Evolutionary conservation across 495 filamentous ascomycete genomes (phyloP).

Genomic region (Umbilicaria muhlenbergii): DNA sequence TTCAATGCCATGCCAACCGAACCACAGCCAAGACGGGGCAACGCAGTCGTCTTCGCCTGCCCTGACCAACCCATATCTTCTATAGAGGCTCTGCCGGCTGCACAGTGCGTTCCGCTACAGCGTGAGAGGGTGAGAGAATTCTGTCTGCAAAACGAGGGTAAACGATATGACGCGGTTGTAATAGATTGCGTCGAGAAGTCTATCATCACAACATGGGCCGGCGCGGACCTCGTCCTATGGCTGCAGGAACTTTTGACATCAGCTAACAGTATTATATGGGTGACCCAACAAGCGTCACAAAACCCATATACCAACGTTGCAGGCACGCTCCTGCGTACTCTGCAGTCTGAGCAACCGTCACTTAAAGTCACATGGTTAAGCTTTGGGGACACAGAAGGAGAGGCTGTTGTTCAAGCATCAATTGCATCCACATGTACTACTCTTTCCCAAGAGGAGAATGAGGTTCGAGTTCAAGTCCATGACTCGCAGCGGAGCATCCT

Average conservation of each 20-base stretch:
- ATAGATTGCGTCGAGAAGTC: slow-evolving; percentile 7
- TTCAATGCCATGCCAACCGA: background rate
- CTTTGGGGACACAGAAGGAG: background rate
- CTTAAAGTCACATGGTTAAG: slow-evolving; percentile 5
- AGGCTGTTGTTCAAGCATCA: background rate
- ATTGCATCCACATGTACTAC: background rate
- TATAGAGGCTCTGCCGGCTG: background rate
- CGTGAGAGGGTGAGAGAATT: background rate
- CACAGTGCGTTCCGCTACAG: background rate
- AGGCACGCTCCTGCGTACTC: slow-evolving; percentile 6
- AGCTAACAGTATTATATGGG: slow-evolving; percentile 10
- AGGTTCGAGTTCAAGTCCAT: background rate
- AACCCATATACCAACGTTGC: slow-evolving; percentile 5
- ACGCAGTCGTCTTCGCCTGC: background rate
- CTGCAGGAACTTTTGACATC: slow-evolving; percentile 4
- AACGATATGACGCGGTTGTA: slow-evolving; percentile 5
- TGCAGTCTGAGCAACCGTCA: slow-evolving; percentile 11
- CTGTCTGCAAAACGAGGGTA: background rate
- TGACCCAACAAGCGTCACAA: background rate
- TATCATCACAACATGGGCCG: slow-evolving; percentile 9
- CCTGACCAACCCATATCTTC: background rate
- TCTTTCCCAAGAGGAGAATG: slow-evolving; percentile 2
- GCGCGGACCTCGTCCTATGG: slow-evolving; percentile 8
- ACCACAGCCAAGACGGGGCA: background rate
- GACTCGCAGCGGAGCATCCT: background rate